A percentile compares a stretch with the other conserved stretches of the same genome.
Evolutionary conservation across 2,329 filamentous ascomycete genomes (phyloP).

Genomic region (Trichophaea hybrida): DNA sequence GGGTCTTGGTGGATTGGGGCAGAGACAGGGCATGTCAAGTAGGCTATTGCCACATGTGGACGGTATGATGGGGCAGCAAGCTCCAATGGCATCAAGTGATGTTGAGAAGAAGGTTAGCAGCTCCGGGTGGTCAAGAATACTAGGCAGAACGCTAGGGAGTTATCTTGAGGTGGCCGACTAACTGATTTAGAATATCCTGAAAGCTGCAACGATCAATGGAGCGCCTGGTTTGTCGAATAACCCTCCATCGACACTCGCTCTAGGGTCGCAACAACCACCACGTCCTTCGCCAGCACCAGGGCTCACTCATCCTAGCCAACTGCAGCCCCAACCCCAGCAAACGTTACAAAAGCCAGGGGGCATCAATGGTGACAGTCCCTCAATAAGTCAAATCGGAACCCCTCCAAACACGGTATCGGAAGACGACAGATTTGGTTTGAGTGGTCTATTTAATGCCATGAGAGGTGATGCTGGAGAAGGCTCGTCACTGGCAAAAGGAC

Average conservation of each 20-base stretch:
- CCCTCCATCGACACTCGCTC: constrained; percentile 16
- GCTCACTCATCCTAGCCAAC: constrained; percentile 19
- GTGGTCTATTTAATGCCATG: constrained; percentile 25
- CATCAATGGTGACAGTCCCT: constrained; percentile 11
- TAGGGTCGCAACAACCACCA: constrained; percentile 9
- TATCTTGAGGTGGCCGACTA: background rate
- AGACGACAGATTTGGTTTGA: constrained; percentile 26
- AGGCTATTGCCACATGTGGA: constrained; percentile 15
- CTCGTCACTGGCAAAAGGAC: constrained; percentile 41
- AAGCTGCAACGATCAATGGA: constrained; percentile 11
- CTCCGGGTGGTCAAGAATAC: background rate
- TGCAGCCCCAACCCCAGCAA: constrained; percentile 16
- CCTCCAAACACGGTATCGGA: constrained; percentile 18
- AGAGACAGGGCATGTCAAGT: constrained; percentile 15
- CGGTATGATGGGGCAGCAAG: constrained; percentile 17
- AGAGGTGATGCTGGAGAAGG: constrained; percentile 26
- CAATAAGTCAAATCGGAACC: constrained; percentile 3
- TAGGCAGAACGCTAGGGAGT: no score
- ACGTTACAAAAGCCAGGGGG: constrained; percentile 10
- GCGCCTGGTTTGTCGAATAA: constrained; percentile 17
- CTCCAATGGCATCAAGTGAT: constrained; percentile 13
- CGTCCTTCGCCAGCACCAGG: constrained; percentile 16
- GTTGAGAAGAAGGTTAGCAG: constrained; percentile 21
- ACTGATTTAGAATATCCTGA: constrained; percentile 1
- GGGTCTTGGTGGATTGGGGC: constrained; percentile 7